Conservation (phyloP, 148 eudicot genomes). For the Arctostaphylos glauca region DNA sequence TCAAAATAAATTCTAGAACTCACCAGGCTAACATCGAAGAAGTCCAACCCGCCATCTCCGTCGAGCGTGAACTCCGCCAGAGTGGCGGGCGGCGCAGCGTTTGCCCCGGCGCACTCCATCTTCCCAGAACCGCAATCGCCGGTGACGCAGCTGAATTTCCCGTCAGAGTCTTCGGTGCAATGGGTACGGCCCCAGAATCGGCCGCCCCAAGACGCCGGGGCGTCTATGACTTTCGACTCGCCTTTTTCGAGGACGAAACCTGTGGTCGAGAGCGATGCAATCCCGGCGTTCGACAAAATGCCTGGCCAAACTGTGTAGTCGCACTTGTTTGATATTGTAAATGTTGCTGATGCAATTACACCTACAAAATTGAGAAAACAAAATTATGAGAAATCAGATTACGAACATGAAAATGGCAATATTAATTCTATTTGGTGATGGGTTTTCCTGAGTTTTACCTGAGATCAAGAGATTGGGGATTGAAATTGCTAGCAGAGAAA, state of each 20-base stretch:
- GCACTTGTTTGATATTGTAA: conserved; percentile 64
- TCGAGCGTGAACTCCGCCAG: conserved; percentile 68
- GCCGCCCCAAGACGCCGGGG: conserved; percentile 65
- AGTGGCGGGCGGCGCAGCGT: conserved; percentile 62
- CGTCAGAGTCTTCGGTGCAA: conserved; percentile 43
- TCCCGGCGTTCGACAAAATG: conserved; percentile 68
- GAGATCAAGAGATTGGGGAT: conserved; percentile 19
- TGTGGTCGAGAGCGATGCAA: conserved; percentile 49
- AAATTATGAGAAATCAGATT: not conserved
- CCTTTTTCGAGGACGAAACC: conserved; percentile 61
- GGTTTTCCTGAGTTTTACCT: conserved; percentile 11
- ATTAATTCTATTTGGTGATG: no score
- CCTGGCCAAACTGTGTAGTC: conserved; percentile 76
- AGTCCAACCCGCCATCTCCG: conserved; percentile 55
- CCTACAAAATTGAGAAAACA: conserved; percentile 13
- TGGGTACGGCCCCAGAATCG: conserved; percentile 76
- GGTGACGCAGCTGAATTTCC: conserved; percentile 58
- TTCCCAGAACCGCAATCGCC: conserved; percentile 72
- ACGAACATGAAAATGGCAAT: not conserved
- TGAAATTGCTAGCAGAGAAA: not conserved
- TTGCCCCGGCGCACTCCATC: conserved; percentile 48
- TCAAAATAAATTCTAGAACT: not conserved
- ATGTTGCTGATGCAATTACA: conserved; percentile 37
- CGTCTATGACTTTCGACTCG: conserved; percentile 35
- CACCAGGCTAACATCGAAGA: conserved; percentile 70